A percentile compares a stretch with the other conserved stretches of the same genome.
Conservation (phyloP, 345 rosid genomes). For the Anacardium occidentale region DNA sequence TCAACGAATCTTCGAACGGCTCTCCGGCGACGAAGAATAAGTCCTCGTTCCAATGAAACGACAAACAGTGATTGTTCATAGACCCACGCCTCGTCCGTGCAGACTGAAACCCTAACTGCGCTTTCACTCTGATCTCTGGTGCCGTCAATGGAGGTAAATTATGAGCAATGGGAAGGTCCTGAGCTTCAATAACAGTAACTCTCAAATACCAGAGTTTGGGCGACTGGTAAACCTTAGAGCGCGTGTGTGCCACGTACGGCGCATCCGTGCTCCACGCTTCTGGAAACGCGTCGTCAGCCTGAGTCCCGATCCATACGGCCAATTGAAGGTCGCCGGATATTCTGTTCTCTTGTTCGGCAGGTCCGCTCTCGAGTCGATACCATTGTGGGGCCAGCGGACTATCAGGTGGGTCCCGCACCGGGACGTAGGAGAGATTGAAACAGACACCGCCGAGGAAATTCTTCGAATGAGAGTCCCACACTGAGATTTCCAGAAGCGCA, state of each 20-base stretch:
- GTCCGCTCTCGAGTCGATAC: slow-evolving; percentile 73
- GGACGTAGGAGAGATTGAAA: slow-evolving; percentile 85
- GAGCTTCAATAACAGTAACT: slow-evolving; percentile 81
- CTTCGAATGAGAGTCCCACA: slow-evolving; percentile 78
- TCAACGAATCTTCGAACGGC: slow-evolving; percentile 75
- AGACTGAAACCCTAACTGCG: slow-evolving; percentile 77
- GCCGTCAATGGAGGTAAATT: slow-evolving; percentile 82
- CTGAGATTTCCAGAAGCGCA: slow-evolving; percentile 72
- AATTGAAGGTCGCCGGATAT: slow-evolving; percentile 87
- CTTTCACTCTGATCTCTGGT: slow-evolving; percentile 82
- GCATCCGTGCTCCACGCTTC: slow-evolving; percentile 93
- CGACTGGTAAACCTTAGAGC: slow-evolving; percentile 93
- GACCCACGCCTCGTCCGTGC: slow-evolving; percentile 75
- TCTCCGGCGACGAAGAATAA: slow-evolving; percentile 87
- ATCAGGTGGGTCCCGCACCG: slow-evolving; percentile 83
- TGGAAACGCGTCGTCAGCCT: slow-evolving; percentile 90
- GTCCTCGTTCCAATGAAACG: slow-evolving; percentile 92
- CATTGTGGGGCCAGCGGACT: slow-evolving; percentile 90
- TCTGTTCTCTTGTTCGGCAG: slow-evolving; percentile 37
- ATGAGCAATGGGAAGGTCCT: slow-evolving; percentile 71
- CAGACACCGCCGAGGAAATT: slow-evolving; percentile 84
- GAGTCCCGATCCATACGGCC: slow-evolving; percentile 93
- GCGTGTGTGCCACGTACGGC: slow-evolving; percentile 77
- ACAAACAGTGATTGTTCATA: slow-evolving; percentile 63
- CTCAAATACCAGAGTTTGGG: slow-evolving; percentile 95